Evolutionary conservation across 1,284 basidiomycete genomes (phyloP).

Genomic region (Ceratorhiza oryzae-sativae): DNA sequence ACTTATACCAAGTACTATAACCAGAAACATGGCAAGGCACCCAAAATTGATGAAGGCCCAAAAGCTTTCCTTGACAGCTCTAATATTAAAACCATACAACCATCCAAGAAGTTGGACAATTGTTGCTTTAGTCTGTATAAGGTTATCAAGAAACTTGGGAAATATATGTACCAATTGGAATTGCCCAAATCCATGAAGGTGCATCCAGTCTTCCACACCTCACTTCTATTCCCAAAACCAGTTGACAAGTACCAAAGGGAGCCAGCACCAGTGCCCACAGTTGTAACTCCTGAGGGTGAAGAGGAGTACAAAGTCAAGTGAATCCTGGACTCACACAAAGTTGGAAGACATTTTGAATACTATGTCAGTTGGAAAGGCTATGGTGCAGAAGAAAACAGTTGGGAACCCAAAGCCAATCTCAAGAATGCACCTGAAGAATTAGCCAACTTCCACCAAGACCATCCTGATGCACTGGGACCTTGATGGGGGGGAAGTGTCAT

Average conservation of each 20-base stretch:
- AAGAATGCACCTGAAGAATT: neutral
- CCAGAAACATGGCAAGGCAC: neutral
- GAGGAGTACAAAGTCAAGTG: conserved; percentile 38
- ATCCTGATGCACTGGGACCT: conserved; percentile 18
- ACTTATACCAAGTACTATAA: conserved; percentile 1
- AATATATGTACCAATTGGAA: conserved; percentile 42
- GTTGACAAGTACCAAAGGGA: no score
- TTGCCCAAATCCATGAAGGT: conserved; percentile 45
- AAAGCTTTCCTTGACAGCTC: conserved; percentile 44
- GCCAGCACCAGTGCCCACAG: no score
- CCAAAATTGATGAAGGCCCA: conserved; percentile 43
- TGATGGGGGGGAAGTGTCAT: conserved; percentile 12
- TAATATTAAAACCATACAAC: conserved; percentile 45
- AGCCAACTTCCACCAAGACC: neutral
- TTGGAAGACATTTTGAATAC: neutral
- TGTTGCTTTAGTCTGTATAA: conserved; percentile 44
- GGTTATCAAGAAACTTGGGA: conserved; percentile 41
- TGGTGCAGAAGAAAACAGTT: conserved; percentile 8
- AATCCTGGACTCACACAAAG: conserved; percentile 39
- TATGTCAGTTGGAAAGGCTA: conserved; percentile 11
- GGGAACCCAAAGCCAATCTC: conserved; percentile 17
- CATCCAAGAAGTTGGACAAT: conserved; percentile 46
- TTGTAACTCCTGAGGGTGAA: no score
- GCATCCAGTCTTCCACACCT: conserved; percentile 49
- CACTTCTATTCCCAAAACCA: no score